phyloP scores from a whole-genome alignment of 352 stramenopile species.

The Lagenidium sp. region DNA sequence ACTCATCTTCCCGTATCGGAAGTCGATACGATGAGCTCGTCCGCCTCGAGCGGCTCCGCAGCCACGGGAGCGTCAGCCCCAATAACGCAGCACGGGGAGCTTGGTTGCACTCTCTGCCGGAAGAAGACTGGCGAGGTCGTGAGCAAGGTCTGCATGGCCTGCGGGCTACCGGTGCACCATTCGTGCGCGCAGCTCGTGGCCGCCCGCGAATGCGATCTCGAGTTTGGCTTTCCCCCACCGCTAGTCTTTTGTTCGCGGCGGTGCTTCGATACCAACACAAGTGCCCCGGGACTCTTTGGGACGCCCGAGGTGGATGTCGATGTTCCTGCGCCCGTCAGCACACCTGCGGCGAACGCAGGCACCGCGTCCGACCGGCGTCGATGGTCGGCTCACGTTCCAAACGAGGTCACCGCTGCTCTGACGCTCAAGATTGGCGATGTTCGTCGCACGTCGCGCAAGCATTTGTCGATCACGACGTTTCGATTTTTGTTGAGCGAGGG shows the following conservation, averaged over 20 bases:
- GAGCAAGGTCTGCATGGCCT: conserved; percentile 26
- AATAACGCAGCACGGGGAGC: too few species aligned
- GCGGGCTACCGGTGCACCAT: conserved; percentile 21
- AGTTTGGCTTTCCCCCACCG: conserved; percentile 21
- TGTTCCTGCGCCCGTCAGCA: not conserved
- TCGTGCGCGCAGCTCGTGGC: conserved; percentile 28
- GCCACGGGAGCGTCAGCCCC: too few species aligned
- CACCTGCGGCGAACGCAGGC: not conserved
- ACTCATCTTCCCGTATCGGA: too few species aligned
- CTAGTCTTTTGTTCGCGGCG: conserved; percentile 27
- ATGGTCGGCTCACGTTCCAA: conserved; percentile 29
- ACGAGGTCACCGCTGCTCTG: conserved; percentile 52
- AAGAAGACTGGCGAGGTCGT: conserved; percentile 22
- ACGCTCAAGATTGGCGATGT: conserved; percentile 76
- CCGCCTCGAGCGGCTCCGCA: too few species aligned
- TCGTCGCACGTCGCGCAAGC: conserved; percentile 56
- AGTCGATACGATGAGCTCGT: too few species aligned
- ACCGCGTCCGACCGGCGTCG: not conserved
- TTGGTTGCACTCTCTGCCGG: conserved; percentile 20
- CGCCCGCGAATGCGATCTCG: conserved; percentile 22
- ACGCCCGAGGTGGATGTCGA: not conserved
- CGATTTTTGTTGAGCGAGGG: conserved; percentile 58
- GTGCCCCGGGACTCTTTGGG: not conserved
- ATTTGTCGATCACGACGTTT: conserved; percentile 50
- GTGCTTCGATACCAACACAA: conserved; percentile 24